Evolutionary conservation across 192 early-diverging fungal genomes (phyloP).

Genomic region (Coemansia javaensis): DNA sequence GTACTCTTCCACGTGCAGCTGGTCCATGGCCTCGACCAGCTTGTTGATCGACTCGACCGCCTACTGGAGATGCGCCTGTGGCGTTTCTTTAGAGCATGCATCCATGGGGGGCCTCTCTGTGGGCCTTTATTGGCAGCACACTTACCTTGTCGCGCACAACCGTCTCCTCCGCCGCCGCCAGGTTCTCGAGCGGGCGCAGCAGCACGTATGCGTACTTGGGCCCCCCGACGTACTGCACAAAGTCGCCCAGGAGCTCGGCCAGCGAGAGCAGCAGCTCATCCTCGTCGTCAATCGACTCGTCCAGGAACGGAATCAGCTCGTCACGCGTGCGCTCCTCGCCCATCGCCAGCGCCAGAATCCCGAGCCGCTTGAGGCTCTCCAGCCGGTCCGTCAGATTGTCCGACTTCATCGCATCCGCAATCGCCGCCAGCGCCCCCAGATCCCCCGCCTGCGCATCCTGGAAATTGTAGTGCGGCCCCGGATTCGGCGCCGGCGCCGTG

Average conservation of each 20-base stretch:
- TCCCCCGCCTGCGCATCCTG: constrained; percentile 46
- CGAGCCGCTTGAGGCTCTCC: constrained; percentile 50
- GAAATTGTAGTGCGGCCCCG: constrained; percentile 38
- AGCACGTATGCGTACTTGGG: constrained; percentile 79
- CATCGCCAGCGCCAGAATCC: constrained; percentile 72
- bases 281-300: constrained; percentile 99
- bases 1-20: constrained; percentile 79
- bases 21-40: constrained; percentile 67
- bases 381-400: constrained; percentile 50
- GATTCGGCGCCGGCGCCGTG: constrained; percentile 2
- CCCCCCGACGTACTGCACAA: constrained; percentile 91
- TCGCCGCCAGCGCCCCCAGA: constrained; percentile 43
- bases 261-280: constrained; percentile 93
- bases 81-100: too few relatives aligned
- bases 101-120: too few relatives aligned
- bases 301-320: constrained; percentile 97
- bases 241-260: constrained; percentile 89
- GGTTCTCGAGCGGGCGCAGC: constrained; percentile 87
- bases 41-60: constrained; percentile 93
- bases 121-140: neutral
- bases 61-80: too few relatives aligned
- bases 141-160: constrained; percentile 95
- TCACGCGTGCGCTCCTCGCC: constrained; percentile 90
- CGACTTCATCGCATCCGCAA: constrained; percentile 52
- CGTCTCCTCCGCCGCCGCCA: constrained; percentile 96